A percentile compares a stretch with the other conserved stretches of the same genome.
phyloP scores from a whole-genome alignment of 2,329 filamentous ascomycete species.

The Gliomastix tumulicola region DNA sequence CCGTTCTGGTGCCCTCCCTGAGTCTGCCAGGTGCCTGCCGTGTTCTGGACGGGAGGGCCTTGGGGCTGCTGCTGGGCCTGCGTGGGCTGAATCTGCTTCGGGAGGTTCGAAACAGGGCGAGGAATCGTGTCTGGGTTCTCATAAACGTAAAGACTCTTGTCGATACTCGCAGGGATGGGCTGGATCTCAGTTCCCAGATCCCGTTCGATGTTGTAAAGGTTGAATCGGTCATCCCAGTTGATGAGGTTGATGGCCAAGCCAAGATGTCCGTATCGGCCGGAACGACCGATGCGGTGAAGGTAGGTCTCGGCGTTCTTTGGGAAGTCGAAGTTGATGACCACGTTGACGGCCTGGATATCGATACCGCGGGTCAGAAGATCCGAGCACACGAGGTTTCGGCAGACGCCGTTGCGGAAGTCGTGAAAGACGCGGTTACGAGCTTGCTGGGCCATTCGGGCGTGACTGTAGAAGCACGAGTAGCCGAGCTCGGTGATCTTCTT shows the following conservation, averaged over 20 bases:
- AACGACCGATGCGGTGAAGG: constrained; percentile 95
- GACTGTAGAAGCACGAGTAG: constrained; percentile 99
- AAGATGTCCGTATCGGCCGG: constrained; percentile 92
- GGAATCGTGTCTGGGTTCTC: constrained; percentile 94
- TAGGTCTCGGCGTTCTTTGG: constrained; percentile 99
- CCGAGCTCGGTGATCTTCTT: constrained; percentile 99
- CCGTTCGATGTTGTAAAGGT: constrained; percentile 96
- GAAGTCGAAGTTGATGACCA: constrained; percentile 99
- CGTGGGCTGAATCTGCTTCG: constrained; percentile 16
- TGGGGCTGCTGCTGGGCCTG: constrained; percentile 19
- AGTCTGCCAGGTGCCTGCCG: constrained; percentile 30
- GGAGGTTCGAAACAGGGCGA: constrained; percentile 58
- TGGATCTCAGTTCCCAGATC: constrained; percentile 96
- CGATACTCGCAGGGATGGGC: constrained; percentile 88
- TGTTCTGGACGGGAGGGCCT: constrained; percentile 7
- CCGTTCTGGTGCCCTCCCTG: constrained; percentile 29
- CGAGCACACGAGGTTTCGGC: constrained; percentile 96
- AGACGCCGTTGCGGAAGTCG: constrained; percentile 96
- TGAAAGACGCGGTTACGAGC: constrained; percentile 98
- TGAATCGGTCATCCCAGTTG: constrained; percentile 99
- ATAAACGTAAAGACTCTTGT: constrained; percentile 98
- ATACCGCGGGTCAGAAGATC: constrained; percentile 97
- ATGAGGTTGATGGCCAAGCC: constrained; percentile 98
- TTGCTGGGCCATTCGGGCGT: constrained; percentile 95
- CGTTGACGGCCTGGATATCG: constrained; percentile 98